Evolutionary conservation across 2,329 filamentous ascomycete species (phyloP).

Genomic region (Amauroascus niger): DNA sequence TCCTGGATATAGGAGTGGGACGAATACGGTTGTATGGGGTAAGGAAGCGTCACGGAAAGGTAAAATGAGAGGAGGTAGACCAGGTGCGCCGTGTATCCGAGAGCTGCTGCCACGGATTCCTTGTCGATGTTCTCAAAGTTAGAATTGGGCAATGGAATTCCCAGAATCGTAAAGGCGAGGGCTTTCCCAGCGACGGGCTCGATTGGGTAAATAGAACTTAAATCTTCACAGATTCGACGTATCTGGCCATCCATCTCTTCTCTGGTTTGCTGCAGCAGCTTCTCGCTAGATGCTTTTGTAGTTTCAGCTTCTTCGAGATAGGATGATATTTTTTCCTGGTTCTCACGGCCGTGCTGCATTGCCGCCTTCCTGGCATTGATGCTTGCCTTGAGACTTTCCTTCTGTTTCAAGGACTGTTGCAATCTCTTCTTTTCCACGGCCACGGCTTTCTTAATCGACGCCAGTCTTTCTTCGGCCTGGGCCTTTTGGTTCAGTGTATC

Average conservation of each 20-base stretch:
- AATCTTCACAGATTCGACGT: slow-evolving; percentile 75
- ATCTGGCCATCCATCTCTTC: slow-evolving; percentile 74
- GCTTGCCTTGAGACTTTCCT: slow-evolving; percentile 58
- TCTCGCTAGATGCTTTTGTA: slow-evolving; percentile 49
- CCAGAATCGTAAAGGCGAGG: slow-evolving; percentile 75
- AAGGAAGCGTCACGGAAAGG: slow-evolving; percentile 66
- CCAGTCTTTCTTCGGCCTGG: slow-evolving; percentile 33
- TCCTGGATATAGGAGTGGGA: slow-evolving; percentile 70
- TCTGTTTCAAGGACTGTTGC: slow-evolving; percentile 50
- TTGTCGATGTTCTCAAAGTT: slow-evolving; percentile 58
- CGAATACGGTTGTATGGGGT: slow-evolving; percentile 61
- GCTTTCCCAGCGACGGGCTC: slow-evolving; percentile 54
- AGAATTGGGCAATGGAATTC: slow-evolving; percentile 69
- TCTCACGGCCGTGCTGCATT: slow-evolving; percentile 54
- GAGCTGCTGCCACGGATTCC: slow-evolving; percentile 69
- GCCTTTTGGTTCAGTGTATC: slow-evolving; percentile 28
- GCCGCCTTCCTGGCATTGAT: slow-evolving; percentile 56
- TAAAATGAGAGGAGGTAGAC: slow-evolving; percentile 72
- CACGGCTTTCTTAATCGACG: slow-evolving; percentile 44
- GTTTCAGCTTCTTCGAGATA: slow-evolving; percentile 54
- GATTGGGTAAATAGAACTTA: slow-evolving; percentile 71
- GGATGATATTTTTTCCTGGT: slow-evolving; percentile 49
- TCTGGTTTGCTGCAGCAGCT: slow-evolving; percentile 46
- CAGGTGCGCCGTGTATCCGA: slow-evolving; percentile 70
- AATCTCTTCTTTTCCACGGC: slow-evolving; percentile 57